Evolutionary conservation across 192 early-diverging fungal genomes (phyloP).

Genomic region (Umbelopsis vinacea): DNA sequence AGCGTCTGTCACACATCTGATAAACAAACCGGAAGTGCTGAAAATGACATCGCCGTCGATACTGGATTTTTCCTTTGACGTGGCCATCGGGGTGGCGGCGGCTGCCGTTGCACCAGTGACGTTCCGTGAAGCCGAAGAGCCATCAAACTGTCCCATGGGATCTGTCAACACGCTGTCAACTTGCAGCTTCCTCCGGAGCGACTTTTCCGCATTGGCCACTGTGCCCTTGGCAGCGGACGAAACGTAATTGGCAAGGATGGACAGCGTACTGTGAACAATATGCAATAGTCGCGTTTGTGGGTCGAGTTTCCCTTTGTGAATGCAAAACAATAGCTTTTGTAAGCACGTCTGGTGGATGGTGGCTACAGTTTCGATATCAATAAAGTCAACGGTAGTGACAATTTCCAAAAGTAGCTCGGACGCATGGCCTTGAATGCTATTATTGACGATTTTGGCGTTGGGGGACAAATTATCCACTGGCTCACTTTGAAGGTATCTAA

Average conservation of each 20-base stretch:
- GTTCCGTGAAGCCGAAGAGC: not conserved
- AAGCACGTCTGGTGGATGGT: constrained; percentile 56
- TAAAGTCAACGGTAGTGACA: constrained; percentile 54
- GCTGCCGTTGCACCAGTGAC: constrained; percentile 3
- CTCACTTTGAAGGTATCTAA: constrained; percentile 45
- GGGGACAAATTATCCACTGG: constrained; percentile 30
- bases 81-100: not conserved
- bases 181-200: not conserved
- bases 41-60: not conserved
- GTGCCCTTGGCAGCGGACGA: not conserved
- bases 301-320: constrained; percentile 51
- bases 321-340: constrained; percentile 64
- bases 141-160: constrained; percentile 12
- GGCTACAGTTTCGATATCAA: constrained; percentile 51
- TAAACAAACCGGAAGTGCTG: constrained; percentile 40
- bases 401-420: constrained; percentile 63
- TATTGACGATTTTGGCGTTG: constrained; percentile 25
- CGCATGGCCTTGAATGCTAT: constrained; percentile 59
- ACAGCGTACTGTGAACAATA: constrained; percentile 54
- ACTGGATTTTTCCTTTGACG: not conserved
- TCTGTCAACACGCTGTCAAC: not conserved
- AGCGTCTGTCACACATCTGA: constrained; percentile 63
- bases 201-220: constrained; percentile 1
- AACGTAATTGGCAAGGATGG: constrained; percentile 40
- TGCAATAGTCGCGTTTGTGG: constrained; percentile 65